Evolutionary conservation across 2,329 filamentous ascomycete species (phyloP), one percentile per base, ranked within the genome.

Genomic region (Arthrobotrys conoides): DNA sequence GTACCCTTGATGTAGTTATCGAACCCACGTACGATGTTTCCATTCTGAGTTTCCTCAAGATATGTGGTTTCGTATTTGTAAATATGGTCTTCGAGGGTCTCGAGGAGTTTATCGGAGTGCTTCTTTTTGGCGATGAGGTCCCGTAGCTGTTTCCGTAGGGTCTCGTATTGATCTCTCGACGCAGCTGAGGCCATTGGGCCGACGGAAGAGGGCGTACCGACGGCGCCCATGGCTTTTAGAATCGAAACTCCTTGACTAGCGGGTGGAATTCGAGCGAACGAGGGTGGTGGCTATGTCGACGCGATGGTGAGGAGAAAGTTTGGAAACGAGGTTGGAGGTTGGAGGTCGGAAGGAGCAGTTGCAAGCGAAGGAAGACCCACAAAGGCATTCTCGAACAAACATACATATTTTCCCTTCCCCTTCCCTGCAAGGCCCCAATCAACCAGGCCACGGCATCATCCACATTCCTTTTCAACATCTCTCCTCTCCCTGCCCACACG

Each of bases 21-120:
- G 84, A 99, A 99, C 22, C 96, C 96, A 61, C 93, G 94, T 84
- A 99, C 95, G 83, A 99, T 98, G 86, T 99, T 99, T 53, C 96
- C 96, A 82, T 88, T 90, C 14, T 91, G 91, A 3, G 94, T 96
- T 82, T 93, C 93, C 84, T 98, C 95, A 65, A 99, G 90, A 84
- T 99, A 99, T 18, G 91, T 88, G 73, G 91, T 90, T 84, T 99
- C 96, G 83, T 93, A 91, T 80, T 91, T 90, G 83, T 89, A 90
- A 82, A 99, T 98, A 80, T 89, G 88, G 63, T 97, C 93, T 86
- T 99, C 96, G 75, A 91, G 85, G 81, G 86, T 84, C 65, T 87
- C 84, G 84, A 90, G 85, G 82, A 86, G 87, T 81, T 87, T 88
- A 82, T 92, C 90, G 22, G 82, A 80, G 27, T 81, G 70, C 18